Conservation (phyloP, 1,139 yeast species). For the Suhomyces kunorum region DNA sequence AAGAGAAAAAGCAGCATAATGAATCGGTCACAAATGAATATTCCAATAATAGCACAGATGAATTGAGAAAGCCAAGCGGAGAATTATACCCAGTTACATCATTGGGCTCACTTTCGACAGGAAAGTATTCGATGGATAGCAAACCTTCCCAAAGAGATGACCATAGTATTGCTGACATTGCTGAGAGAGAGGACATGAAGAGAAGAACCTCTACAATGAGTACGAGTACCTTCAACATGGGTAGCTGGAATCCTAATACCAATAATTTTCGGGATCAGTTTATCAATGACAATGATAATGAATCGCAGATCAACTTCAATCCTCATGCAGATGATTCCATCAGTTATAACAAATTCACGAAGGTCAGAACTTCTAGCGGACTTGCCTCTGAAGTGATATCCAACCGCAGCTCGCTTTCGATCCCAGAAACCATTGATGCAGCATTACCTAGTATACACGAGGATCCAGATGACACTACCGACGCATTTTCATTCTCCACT, state of each 20-base stretch:
- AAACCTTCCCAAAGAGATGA: slow-evolving; percentile 15
- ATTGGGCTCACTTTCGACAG: slow-evolving; percentile 44
- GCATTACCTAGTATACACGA: slow-evolving; percentile 42
- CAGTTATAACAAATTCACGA: slow-evolving; percentile 38
- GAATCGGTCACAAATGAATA: slow-evolving; percentile 21
- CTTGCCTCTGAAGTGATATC: slow-evolving; percentile 27
- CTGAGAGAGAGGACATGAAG: slow-evolving; percentile 8
- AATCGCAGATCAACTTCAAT: slow-evolving; percentile 38
- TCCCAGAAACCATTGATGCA: slow-evolving; percentile 49
- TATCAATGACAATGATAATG: slow-evolving; percentile 48
- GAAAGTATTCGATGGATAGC: slow-evolving; percentile 33
- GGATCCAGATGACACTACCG: slow-evolving; percentile 31
- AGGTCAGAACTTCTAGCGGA: slow-evolving; percentile 27
- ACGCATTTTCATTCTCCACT: slow-evolving; percentile 9
- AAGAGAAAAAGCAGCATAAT: not conserved
- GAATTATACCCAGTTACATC: slow-evolving; percentile 33
- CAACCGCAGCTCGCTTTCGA: slow-evolving; percentile 31
- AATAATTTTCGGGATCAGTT: slow-evolving; percentile 51
- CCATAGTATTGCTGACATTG: slow-evolving; percentile 12
- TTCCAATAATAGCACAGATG: slow-evolving; percentile 23
- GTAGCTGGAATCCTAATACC: slow-evolving; percentile 56
- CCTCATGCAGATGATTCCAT: slow-evolving; percentile 26
- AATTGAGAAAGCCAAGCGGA: slow-evolving; percentile 11
- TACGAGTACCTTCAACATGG: slow-evolving; percentile 46
- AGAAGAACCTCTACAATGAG: slow-evolving; percentile 43